Evolutionary conservation across 2,329 filamentous ascomycete genomes (phyloP).

Genomic region (Beauveria varroae): DNA sequence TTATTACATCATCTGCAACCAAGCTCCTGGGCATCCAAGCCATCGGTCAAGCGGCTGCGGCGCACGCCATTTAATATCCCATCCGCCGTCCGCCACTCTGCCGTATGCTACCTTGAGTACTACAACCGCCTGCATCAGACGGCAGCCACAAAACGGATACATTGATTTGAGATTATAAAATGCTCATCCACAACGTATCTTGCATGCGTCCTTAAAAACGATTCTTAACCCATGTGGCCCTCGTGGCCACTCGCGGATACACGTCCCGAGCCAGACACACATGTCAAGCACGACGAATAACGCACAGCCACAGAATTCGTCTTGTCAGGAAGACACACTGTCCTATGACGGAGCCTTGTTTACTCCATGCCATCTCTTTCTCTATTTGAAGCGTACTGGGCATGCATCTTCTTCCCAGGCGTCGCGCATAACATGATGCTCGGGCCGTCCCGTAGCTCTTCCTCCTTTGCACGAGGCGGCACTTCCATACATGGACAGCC

Average conservation of each 20-base stretch:
- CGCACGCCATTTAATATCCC: no score
- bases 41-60: no score
- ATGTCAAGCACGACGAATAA: neutral
- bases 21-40: no score
- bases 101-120: no score
- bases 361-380: neutral
- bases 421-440: neutral
- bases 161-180: no score
- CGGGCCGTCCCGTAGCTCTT: neutral
- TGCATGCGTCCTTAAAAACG: neutral
- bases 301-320: neutral
- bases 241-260: neutral
- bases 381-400: neutral
- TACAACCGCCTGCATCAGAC: neutral
- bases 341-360: neutral
- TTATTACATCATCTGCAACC: no score
- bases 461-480: neutral
- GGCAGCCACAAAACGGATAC: neutral
- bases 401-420: no score
- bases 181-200: neutral
- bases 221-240: neutral
- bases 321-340: neutral
- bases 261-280: neutral
- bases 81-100: no score
- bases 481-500: neutral